phyloP scores from a whole-genome alignment of 106 monocot genomes.

The Allium sativum region DNA sequence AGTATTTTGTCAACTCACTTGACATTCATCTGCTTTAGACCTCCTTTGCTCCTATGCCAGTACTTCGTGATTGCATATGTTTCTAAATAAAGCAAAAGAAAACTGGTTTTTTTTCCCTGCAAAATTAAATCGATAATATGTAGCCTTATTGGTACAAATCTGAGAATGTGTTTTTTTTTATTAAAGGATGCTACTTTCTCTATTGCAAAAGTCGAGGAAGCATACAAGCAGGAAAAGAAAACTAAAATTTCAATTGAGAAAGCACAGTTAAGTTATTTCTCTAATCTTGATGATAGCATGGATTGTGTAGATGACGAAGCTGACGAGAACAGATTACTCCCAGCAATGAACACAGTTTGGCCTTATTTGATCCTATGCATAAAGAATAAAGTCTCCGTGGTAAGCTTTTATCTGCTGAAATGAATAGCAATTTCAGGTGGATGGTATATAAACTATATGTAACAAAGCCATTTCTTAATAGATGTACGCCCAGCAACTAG shows the following conservation, averaged over 20 bases:
- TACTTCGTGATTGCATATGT: too few relatives aligned
- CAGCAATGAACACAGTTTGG: constrained; percentile 95
- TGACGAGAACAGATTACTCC: constrained; percentile 85
- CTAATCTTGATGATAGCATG: constrained; percentile 37
- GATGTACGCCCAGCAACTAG: background rate
- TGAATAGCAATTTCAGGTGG: background rate
- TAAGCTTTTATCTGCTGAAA: constrained; percentile 8
- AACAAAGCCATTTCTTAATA: background rate
- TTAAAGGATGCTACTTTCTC: constrained; percentile 46
- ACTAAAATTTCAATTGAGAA: constrained; percentile 51
- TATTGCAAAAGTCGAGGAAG: constrained; percentile 81
- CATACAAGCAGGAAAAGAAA: constrained; percentile 63
- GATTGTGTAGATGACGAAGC: constrained; percentile 39
- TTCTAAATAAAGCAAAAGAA: too few relatives aligned
- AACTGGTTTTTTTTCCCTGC: too few relatives aligned
- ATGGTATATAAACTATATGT: background rate
- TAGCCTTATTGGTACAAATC: background rate
- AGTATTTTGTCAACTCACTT: too few relatives aligned
- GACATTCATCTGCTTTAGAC: too few relatives aligned
- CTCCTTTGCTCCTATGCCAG: too few relatives aligned
- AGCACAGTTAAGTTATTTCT: constrained; percentile 25
- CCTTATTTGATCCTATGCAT: constrained; percentile 73
- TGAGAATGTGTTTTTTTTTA: background rate
- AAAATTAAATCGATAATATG: too few relatives aligned
- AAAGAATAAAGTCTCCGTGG: constrained; percentile 78